A percentile compares a stretch with the other conserved stretches of the same genome.
phyloP scores from a whole-genome alignment of 2,329 filamentous ascomycete genomes.

The Parastagonospora nodorum region DNA sequence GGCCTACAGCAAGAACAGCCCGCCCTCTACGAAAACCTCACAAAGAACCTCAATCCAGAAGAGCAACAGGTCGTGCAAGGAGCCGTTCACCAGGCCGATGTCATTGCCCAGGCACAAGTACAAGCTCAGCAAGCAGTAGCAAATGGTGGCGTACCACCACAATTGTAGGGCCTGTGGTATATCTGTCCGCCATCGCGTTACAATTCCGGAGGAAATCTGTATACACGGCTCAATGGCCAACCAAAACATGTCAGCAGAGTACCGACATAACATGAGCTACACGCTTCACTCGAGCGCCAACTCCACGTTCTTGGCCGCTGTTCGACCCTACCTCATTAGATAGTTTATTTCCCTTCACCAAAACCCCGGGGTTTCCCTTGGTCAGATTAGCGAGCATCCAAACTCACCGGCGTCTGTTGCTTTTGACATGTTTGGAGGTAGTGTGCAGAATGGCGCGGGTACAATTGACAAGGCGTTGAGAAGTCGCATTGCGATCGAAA shows the following conservation, averaged over 20 bases:
- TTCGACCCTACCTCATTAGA: conserved; percentile 10
- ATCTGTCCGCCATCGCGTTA: not conserved
- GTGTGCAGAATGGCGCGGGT: conserved; percentile 10
- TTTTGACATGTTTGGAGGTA: conserved; percentile 25
- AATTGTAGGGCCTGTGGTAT: conserved; percentile 17
- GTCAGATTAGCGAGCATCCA: conserved; percentile 41
- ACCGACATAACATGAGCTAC: too few relatives aligned
- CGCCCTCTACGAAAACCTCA: conserved; percentile 81
- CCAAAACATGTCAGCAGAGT: too few relatives aligned
- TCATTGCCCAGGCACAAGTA: conserved; percentile 47
- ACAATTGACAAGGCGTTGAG: conserved; percentile 21
- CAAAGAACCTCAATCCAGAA: conserved; percentile 75
- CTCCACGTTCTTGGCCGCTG: too few relatives aligned
- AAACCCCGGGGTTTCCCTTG: conserved; percentile 29
- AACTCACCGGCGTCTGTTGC: conserved; percentile 24
- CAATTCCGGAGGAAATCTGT: too few relatives aligned
- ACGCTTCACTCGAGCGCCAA: too few relatives aligned
- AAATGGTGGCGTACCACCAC: conserved; percentile 20
- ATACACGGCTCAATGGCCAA: too few relatives aligned
- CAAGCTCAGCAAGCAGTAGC: conserved; percentile 28
- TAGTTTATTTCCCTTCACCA: conserved; percentile 22
- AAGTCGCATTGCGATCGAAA: conserved; percentile 4
- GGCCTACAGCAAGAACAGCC: conserved; percentile 90
- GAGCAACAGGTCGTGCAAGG: conserved; percentile 81
- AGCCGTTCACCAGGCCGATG: conserved; percentile 74